These are phyloP conservation scores for Crucibulum laeve DNA, from an alignment of 768 basidiomycete species.

Conservation along the genomic window DNA sequence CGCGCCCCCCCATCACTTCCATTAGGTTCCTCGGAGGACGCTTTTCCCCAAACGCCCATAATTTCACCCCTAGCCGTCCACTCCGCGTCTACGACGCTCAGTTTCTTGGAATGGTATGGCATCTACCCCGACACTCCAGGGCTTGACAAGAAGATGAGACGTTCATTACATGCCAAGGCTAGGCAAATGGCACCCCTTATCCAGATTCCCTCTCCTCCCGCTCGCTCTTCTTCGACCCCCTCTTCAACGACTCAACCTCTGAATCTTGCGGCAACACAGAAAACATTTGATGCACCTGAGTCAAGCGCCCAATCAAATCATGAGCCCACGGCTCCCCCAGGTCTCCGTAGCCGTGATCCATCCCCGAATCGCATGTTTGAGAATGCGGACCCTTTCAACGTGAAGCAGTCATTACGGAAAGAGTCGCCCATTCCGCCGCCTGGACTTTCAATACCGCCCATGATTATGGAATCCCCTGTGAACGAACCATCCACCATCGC, in stretches of 20 bases:
- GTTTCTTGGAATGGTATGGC: constrained; percentile 31
- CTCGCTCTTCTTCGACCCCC: no score
- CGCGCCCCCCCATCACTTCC: no score
- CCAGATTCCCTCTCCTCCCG: background rate
- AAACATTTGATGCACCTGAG: no score
- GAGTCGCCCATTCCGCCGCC: background rate
- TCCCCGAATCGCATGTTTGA: background rate
- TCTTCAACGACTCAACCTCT: no score
- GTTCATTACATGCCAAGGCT: constrained; percentile 5
- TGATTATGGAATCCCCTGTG: background rate
- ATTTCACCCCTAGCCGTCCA: constrained; percentile 20
- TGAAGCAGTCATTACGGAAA: background rate
- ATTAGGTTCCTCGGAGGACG: no score
- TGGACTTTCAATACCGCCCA: background rate
- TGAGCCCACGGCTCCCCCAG: no score
- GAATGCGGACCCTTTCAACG: background rate
- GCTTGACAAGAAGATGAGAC: constrained; percentile 9
- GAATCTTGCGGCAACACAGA: no score
- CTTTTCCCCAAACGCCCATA: constrained; percentile 1
- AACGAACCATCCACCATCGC: no score
- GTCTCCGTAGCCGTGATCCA: no score
- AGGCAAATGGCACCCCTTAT: constrained; percentile 1
- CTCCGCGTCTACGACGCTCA: constrained; percentile 28
- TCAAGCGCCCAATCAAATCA: no score
- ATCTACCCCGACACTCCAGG: constrained; percentile 29